Conservation (phyloP, 1,284 basidiomycete genomes). For the Anthracocystis setariae region DNA sequence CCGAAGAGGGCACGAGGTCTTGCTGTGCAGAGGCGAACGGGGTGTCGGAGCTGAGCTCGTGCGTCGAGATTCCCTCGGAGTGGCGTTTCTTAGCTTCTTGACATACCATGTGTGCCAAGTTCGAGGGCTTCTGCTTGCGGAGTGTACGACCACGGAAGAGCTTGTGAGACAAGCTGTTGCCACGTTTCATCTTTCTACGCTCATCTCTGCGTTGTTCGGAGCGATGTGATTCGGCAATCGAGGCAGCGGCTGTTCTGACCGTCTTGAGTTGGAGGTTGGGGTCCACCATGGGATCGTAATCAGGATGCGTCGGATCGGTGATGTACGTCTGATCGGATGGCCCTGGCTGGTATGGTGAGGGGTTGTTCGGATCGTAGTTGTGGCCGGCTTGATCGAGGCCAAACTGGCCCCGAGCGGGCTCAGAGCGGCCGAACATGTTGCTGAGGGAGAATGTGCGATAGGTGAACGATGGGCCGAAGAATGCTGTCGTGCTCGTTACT, state of each 20-base stretch:
- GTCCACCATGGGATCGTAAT: constrained; percentile 62
- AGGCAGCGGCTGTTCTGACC: constrained; percentile 63
- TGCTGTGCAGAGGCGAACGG: constrained; percentile 60
- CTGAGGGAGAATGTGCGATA: constrained; percentile 3
- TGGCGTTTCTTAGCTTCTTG: constrained; percentile 40
- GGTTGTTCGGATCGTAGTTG: constrained; percentile 56
- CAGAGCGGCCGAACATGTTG: constrained; percentile 41
- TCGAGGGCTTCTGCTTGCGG: constrained; percentile 35
- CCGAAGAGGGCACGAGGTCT: constrained; percentile 29
- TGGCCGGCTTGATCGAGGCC: constrained; percentile 41
- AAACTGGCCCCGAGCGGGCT: constrained; percentile 2
- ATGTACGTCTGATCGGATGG: constrained; percentile 45
- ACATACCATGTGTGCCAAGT: constrained; percentile 29
- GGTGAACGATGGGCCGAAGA: not conserved
- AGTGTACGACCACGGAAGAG: constrained; percentile 57
- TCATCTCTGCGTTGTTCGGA: constrained; percentile 58
- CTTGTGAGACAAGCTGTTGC: constrained; percentile 46
- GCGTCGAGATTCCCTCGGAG: constrained; percentile 35
- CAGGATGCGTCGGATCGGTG: constrained; percentile 59
- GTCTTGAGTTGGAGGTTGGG: constrained; percentile 61
- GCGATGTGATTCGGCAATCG: constrained; percentile 62
- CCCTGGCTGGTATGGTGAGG: constrained; percentile 46
- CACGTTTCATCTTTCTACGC: constrained; percentile 40
- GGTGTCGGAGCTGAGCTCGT: constrained; percentile 38
- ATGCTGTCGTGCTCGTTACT: not conserved